Conservation (phyloP, 2,329 filamentous ascomycete genomes). For the Blastomyces gilchristii region DNA sequence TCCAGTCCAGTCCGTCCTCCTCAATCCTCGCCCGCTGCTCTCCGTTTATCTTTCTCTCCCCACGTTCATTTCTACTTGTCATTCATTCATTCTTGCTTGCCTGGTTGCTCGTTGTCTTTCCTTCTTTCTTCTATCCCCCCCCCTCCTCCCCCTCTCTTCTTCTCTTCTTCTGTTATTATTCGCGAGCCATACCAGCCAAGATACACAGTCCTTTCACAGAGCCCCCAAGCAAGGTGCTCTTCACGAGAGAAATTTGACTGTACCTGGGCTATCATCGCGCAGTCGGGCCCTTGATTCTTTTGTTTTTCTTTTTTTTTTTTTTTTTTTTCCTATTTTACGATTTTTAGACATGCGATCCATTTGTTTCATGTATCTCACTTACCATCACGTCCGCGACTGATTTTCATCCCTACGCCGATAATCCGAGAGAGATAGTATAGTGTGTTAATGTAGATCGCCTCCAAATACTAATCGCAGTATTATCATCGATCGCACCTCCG, state of each 20-base stretch:
- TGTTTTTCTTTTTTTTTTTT: no score
- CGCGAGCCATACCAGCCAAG: neutral
- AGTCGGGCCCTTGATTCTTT: neutral
- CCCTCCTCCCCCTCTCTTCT: neutral
- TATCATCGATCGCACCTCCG: no score
- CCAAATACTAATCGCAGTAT: neutral
- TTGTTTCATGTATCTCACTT: neutral
- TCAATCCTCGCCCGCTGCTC: neutral
- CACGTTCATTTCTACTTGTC: conserved; percentile 7
- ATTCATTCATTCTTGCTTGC: conserved; percentile 7
- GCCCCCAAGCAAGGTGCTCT: neutral
- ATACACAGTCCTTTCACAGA: neutral
- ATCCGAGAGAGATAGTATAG: neutral
- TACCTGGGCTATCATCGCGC: neutral
- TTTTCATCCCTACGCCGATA: neutral
- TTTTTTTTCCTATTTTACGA: neutral
- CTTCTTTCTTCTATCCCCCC: neutral
- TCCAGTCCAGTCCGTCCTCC: no score
- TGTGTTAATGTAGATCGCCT: neutral
- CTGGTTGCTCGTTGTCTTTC: conserved; percentile 12
- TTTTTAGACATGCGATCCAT: neutral
- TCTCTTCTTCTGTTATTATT: neutral
- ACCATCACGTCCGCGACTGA: conserved; percentile 5
- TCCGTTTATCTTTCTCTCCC: conserved; percentile 4
- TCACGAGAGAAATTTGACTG: neutral